These are phyloP conservation scores for Starmerella sirachaensis DNA, from an alignment of 805 yeast species.

Conservation along the genomic window DNA sequence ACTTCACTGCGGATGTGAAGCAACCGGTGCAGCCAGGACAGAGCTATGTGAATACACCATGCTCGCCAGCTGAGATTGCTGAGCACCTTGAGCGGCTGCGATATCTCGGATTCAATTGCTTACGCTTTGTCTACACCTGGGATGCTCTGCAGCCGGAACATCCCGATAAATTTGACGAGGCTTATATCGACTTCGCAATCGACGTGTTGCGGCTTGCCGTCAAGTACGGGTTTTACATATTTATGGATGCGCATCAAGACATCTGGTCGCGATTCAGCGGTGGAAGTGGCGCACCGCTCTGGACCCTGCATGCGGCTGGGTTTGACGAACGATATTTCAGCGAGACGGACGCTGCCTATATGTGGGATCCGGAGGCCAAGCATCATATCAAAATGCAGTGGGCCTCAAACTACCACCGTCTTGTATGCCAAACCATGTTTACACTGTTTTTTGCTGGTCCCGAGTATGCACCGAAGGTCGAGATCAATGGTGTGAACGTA, in stretches of 20 bases:
- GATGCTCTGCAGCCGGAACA: conserved; percentile 83
- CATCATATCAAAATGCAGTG: conserved; percentile 62
- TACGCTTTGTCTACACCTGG: conserved; percentile 77
- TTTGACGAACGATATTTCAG: conserved; percentile 55
- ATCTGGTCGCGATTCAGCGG: conserved; percentile 88
- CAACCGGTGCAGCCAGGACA: conserved; percentile 42
- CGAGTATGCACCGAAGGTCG: conserved; percentile 59
- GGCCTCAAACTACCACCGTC: conserved; percentile 71
- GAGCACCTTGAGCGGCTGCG: conserved; percentile 58
- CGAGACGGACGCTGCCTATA: conserved; percentile 63
- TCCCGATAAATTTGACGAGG: conserved; percentile 71
- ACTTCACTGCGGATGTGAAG: conserved; percentile 63
- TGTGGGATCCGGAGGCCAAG: conserved; percentile 44
- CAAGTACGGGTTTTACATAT: conserved; percentile 58
- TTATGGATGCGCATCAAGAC: conserved; percentile 85
- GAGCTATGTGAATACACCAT: conserved; percentile 69
- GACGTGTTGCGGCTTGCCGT: conserved; percentile 44
- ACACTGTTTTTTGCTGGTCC: conserved; percentile 74
- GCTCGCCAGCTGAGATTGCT: conserved; percentile 59
- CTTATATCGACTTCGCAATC: conserved; percentile 58
- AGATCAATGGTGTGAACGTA: conserved; percentile 58
- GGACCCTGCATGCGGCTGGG: conserved; percentile 91
- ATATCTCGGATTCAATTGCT: conserved; percentile 67
- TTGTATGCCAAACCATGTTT: conserved; percentile 76
- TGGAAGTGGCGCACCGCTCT: conserved; percentile 87